A percentile compares a stretch with the other conserved stretches of the same genome.
These are phyloP conservation scores for Stevia rebaudiana DNA, from an alignment of 140 eudicot species.

Conservation along the genomic window DNA sequence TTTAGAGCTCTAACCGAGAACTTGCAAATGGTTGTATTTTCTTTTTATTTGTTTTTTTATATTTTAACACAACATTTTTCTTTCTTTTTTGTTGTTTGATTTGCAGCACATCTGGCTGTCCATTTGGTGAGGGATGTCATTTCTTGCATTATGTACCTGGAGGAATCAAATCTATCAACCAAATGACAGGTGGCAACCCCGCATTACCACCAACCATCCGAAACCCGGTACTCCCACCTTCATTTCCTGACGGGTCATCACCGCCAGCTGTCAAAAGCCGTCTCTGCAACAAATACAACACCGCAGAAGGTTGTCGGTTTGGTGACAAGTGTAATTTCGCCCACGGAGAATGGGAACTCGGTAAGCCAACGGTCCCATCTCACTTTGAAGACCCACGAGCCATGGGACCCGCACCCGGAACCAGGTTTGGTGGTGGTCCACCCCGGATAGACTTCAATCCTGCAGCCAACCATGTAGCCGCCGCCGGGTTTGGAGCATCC, in stretches of 20 bases:
- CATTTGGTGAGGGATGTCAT: constrained; percentile 86
- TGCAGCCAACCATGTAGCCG: constrained; percentile 29
- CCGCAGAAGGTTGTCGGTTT: constrained; percentile 84
- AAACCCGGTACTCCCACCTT: constrained; percentile 37
- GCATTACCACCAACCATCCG: constrained; percentile 51
- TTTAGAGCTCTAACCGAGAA: neutral
- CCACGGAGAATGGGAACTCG: constrained; percentile 94
- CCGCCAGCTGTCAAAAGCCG: constrained; percentile 63
- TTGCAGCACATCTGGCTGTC: constrained; percentile 86
- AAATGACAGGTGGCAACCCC: constrained; percentile 48
- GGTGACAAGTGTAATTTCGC: constrained; percentile 85
- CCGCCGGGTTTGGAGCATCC: constrained; percentile 68
- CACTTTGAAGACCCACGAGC: constrained; percentile 59
- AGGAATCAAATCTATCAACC: constrained; percentile 65
- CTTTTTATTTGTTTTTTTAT: neutral
- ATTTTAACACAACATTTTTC: constrained; percentile 9
- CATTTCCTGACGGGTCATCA: constrained; percentile 63
- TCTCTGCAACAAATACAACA: constrained; percentile 62
- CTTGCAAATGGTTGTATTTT: neutral
- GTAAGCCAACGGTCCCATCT: constrained; percentile 48
- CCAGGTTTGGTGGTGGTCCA: constrained; percentile 34
- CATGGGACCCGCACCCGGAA: constrained; percentile 50
- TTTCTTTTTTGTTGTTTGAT: neutral
- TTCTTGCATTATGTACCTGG: constrained; percentile 84
- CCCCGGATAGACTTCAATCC: constrained; percentile 45